Base-by-base conservation (phyloP, 192 early-diverging fungal species). In the Thoreauomyces humboldtii region DNA sequence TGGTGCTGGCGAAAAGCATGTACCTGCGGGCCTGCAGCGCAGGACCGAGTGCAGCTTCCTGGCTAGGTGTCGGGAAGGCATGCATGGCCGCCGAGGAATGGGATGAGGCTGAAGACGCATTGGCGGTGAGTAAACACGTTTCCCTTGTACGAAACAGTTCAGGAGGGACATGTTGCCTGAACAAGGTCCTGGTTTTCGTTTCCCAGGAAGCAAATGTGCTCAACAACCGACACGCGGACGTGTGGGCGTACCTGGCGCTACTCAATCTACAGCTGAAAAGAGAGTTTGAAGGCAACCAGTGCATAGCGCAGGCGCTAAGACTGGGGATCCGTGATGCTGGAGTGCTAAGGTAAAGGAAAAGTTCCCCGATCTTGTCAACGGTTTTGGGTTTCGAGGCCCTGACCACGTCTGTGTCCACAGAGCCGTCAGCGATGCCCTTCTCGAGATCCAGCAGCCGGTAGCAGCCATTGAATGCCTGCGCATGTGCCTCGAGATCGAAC, bases 141-240 rank as follows among this genome's bases (percentile, higher is more conserved):
- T 12, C 28, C 12, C n/a, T n/a, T n/a, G n/a, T n/a, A n/a, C n/a
- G n/a, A n/a, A n/a, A n/a, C n/a, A n/a, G n/a, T n/a, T n/a, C n/a
- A n/a, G n/a, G n/a, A n/a, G n/a, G n/a, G n/a, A n/a, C n/a, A n/a
- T n/a, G n/a, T n/a, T n/a, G n/a, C n/a, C n/a, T n/a, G n/a, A n/a
- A n/a, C n/a, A n/a, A n/a, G n/a, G n/a, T n/a, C n/a, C 38, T n/a
- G 21, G 11, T 27, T 55, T 17, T 21, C 38, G 27, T 32, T 15
- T 63, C 6, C 1, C 42, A 84, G 82, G 82, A 84, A 73, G 82
- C 82, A n/a, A 84, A 84, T 70, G 72, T 82, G 7, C 65, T 82
- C 9, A 84, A 84, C 60, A 79, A 84, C 62, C 57, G 78, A 6
- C 76, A 84, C 46, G 62, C 73, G 36, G 80, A 84, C 31, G 80